Percentiles rank a stretch among this genome's conserved stretches.
Evolutionary conservation across 2,329 filamentous ascomycete species (phyloP).

Genomic region (Colletotrichum neosansevieriae): DNA sequence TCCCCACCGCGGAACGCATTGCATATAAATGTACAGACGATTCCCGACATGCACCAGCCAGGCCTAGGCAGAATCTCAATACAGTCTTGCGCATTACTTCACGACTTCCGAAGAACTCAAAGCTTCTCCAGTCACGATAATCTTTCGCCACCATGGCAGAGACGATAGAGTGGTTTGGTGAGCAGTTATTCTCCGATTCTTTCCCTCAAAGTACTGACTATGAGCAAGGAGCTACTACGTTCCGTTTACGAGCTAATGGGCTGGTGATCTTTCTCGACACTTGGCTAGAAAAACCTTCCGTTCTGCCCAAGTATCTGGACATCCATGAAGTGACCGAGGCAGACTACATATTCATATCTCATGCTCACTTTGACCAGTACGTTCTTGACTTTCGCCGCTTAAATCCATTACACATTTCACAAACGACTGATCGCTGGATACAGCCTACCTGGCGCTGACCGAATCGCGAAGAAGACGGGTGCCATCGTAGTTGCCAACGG

Average conservation of each 20-base stretch:
- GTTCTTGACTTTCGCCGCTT: not conserved
- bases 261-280: not conserved
- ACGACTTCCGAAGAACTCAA: too few relatives aligned
- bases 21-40: too few relatives aligned
- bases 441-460: slow-evolving; percentile 45
- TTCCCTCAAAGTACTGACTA: not conserved
- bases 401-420: too few relatives aligned
- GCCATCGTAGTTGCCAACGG: slow-evolving; percentile 44
- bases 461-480: slow-evolving; percentile 43
- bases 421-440: too few relatives aligned
- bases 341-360: slow-evolving; percentile 46
- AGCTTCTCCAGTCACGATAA: too few relatives aligned
- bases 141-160: not conserved
- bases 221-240: not conserved
- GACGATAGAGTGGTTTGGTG: slow-evolving; percentile 15
- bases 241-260: not conserved
- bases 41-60: too few relatives aligned
- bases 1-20: too few relatives aligned
- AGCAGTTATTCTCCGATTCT: rapidly evolving
- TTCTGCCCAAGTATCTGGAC: slow-evolving; percentile 30
- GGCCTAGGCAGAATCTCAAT: too few relatives aligned
- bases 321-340: slow-evolving; percentile 42
- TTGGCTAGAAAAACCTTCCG: not conserved
- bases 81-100: too few relatives aligned
- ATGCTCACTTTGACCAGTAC: slow-evolving; percentile 45